Evolutionary conservation across 2,329 filamentous ascomycete genomes (phyloP).

Genomic region (Calonectria pauciramosa): DNA sequence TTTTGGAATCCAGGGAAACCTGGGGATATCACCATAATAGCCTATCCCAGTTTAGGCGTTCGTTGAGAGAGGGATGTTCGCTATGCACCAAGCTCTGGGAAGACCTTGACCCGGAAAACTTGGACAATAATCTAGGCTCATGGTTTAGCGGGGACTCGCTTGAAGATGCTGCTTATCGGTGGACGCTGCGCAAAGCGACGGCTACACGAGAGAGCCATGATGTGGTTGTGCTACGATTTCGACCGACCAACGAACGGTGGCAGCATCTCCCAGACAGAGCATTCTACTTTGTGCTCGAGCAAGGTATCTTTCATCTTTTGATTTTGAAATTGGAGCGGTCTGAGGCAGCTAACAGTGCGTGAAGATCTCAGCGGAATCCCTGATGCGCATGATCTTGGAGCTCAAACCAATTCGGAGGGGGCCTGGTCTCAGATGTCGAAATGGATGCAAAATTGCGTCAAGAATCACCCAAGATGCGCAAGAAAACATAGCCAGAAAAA

Average conservation of each 20-base stretch:
- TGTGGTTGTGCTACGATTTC: background rate
- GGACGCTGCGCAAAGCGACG: background rate
- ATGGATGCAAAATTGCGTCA: background rate
- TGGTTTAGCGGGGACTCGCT: background rate
- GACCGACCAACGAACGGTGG: background rate
- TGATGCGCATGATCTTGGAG: background rate
- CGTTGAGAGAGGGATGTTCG: background rate
- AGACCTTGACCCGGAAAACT: background rate
- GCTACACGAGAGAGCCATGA: background rate
- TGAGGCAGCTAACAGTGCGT: background rate
- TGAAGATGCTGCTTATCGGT: background rate
- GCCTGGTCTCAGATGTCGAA: background rate
- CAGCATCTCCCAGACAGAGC: background rate
- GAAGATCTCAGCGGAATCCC: background rate
- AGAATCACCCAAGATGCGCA: background rate
- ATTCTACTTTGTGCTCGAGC: background rate
- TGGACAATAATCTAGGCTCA: background rate
- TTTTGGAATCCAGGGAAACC: background rate
- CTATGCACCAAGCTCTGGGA: background rate
- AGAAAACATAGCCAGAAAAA: background rate
- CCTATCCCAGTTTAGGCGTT: background rate
- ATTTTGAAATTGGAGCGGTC: background rate
- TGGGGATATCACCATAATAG: background rate
- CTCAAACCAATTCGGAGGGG: background rate
- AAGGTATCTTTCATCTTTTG: background rate